These are phyloP conservation scores for Solanum gracilifrons DNA, from an alignment of 257 asterid genomes.

Conservation along the genomic window DNA sequence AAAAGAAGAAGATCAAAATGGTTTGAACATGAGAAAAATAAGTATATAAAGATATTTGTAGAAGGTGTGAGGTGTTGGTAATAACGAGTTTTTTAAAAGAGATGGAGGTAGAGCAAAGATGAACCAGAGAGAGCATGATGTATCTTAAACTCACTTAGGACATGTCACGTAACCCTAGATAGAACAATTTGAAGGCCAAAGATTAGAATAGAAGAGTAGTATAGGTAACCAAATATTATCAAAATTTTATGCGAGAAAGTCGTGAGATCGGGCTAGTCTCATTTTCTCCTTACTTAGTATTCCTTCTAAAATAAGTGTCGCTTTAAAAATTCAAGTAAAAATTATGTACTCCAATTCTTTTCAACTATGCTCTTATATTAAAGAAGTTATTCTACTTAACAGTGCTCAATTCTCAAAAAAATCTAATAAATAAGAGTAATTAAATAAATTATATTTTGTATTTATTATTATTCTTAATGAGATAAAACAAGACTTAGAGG, in stretches of 20 bases:
- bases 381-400: neutral
- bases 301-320: neutral
- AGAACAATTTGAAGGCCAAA: neutral
- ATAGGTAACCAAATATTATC: neutral
- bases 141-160: neutral
- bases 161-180: neutral
- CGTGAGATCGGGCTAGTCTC: neutral
- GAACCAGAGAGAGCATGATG: neutral
- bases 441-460: neutral
- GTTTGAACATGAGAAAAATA: neutral
- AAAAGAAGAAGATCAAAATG: neutral
- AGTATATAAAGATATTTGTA: neutral
- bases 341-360: neutral
- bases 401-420: neutral
- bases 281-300: neutral
- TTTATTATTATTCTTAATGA: neutral
- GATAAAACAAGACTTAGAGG: too few species aligned
- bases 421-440: neutral
- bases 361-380: neutral
- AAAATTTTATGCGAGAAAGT: neutral
- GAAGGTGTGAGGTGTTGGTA: neutral
- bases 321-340: neutral
- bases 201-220: neutral
- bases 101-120: neutral
- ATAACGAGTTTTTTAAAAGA: accelerated